Conservation (phyloP, 345 rosid species). For the Salix purpurea region DNA sequence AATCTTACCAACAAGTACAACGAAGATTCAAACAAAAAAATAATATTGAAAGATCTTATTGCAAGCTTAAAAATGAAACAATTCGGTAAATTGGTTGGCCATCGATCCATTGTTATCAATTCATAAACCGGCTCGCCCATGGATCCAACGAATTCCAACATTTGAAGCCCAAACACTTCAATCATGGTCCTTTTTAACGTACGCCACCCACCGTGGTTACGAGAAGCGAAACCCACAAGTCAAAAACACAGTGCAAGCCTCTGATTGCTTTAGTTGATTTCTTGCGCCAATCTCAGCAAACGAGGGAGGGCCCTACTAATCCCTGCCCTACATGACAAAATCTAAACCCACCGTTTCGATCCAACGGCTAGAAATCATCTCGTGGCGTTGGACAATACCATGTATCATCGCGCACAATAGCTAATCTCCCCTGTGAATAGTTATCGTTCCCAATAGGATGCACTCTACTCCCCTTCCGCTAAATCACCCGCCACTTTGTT, state of each 20-base stretch:
- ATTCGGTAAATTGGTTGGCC: background rate
- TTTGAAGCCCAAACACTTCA: background rate
- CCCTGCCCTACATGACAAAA: background rate
- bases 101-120: background rate
- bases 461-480: constrained; percentile 32
- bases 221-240: background rate
- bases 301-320: background rate
- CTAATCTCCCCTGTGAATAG: constrained; percentile 8
- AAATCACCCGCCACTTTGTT: constrained; percentile 33
- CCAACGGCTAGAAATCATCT: constrained; percentile 17
- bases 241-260: background rate
- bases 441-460: constrained; percentile 27
- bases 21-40: too few relatives aligned
- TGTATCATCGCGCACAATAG: constrained; percentile 29
- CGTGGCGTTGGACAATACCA: constrained; percentile 16
- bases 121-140: background rate
- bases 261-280: background rate
- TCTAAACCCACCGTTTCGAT: background rate
- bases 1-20: too few relatives aligned
- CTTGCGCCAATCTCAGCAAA: background rate
- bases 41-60: too few relatives aligned
- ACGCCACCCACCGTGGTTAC: background rate
- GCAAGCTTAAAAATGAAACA: too few relatives aligned
- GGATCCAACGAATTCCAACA: background rate
- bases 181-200: background rate